Evolutionary conservation across 441 rosid genomes (phyloP).

Genomic region (Gossypium trilobum): DNA sequence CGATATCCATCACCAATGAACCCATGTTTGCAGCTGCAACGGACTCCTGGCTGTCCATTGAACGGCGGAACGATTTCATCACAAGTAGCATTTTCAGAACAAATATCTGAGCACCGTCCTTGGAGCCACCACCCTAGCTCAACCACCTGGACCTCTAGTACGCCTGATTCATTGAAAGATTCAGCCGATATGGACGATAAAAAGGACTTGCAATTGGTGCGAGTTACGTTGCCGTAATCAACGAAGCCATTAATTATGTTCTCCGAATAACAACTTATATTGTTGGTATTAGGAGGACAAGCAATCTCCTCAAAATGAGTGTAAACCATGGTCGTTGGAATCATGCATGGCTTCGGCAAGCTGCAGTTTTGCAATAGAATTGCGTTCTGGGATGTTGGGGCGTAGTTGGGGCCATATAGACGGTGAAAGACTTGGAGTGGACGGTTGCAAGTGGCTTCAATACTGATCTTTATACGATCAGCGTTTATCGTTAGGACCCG

Average conservation of each 20-base stretch:
- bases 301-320: conserved; percentile 31
- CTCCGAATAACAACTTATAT: conserved; percentile 41
- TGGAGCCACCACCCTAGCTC: conserved; percentile 65
- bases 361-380: conserved; percentile 43
- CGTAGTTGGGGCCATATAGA: conserved; percentile 38
- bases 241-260: conserved; percentile 15
- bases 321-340: conserved; percentile 33
- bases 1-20: conserved; percentile 51
- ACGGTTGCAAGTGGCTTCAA: conserved; percentile 46
- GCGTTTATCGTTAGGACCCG: conserved; percentile 21
- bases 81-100: conserved; percentile 41
- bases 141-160: conserved; percentile 45
- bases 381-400: conserved; percentile 47
- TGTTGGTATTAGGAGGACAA: conserved; percentile 19
- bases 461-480: conserved; percentile 23
- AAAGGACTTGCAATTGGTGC: conserved; percentile 32
- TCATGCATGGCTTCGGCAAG: conserved; percentile 21
- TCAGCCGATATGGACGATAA: conserved; percentile 52
- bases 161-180: conserved; percentile 18
- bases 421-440: conserved; percentile 22
- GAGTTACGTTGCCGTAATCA: conserved; percentile 7
- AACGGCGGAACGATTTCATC: conserved; percentile 9
- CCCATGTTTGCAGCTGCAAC: conserved; percentile 47
- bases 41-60: conserved; percentile 28
- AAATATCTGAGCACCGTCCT: conserved; percentile 37